Base-by-base conservation (phyloP, 1,284 basidiomycete species). In the Cerrena zonata region DNA sequence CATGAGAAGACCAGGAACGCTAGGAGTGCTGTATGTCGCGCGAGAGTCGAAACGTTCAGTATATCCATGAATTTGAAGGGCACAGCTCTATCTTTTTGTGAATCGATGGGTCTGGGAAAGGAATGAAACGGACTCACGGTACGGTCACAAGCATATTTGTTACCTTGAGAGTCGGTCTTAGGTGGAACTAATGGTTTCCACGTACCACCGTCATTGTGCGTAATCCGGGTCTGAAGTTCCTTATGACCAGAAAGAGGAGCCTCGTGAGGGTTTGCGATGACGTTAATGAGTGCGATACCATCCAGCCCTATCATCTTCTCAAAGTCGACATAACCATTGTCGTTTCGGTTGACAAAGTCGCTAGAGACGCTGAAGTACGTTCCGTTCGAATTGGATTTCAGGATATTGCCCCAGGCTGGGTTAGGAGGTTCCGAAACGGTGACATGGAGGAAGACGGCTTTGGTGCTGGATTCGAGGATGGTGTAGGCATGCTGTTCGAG, bases 361-460 rank as follows among this genome's bases (percentile, higher is more conserved):
- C 90, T 64, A 0, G 93, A 91, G 15, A 94, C 67, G 23, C 89
- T 83, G 65, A 92, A 99, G 73, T 97, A 98, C 0, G 96, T 99
- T 30, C 95, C 95, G 63, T 99, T 99, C 40, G 90, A 96, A 70
- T 99, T 98, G 43, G 92, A 96, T 69, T 94, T 98, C 65, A 99
- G 84, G 58, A 99, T 84, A 61, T 82, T 89, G 45, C 95, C 95
- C 86, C 89, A 98, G 65, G 80, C 91, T 5, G 84, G 86, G 15
- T 74, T 77, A 0, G 79, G 77, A 13, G 77, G 74, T 50, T 88
- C 79, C 30, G 90, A 91, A 70, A 91, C 95, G 0, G 96, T 98
- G 71, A 96, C 90, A 61, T 96, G 94, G 21, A 99, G 69, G 79
- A 99, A 99, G 53, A 99, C 83, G 0, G 94, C 82, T 53, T 89